These are phyloP conservation scores for Boletus sp. DNA, from an alignment of 768 basidiomycete species.

Conservation along the genomic window DNA sequence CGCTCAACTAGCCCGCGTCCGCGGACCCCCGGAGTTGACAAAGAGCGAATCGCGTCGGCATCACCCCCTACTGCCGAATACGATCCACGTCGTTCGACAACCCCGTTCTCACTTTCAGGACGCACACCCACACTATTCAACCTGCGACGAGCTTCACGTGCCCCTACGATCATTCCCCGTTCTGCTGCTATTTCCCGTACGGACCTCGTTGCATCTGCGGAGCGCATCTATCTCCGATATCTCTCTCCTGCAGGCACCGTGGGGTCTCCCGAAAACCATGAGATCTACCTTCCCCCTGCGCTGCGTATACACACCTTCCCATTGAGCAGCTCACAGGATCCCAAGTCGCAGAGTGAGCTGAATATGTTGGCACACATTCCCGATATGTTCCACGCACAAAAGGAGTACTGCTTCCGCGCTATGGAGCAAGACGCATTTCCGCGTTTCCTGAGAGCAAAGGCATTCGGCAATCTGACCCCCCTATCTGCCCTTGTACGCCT, in stretches of 20 bases:
- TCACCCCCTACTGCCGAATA: slow-evolving; percentile 47
- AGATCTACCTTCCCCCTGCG: slow-evolving; percentile 94
- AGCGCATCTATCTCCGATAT: slow-evolving; percentile 94
- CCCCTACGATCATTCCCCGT: slow-evolving; percentile 92
- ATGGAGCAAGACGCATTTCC: slow-evolving; percentile 96
- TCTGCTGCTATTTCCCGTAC: slow-evolving; percentile 85
- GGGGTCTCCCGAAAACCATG: slow-evolving; percentile 86
- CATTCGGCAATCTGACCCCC: slow-evolving; percentile 96
- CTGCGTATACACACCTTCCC: slow-evolving; percentile 92
- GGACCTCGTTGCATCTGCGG: slow-evolving; percentile 89
- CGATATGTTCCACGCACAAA: slow-evolving; percentile 96
- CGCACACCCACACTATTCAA: slow-evolving; percentile 77
- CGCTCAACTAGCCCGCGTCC: slow-evolving; percentile 61
- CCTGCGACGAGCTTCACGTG: slow-evolving; percentile 74
- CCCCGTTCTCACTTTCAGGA: slow-evolving; percentile 74
- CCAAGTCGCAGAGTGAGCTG: slow-evolving; percentile 61
- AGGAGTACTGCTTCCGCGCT: slow-evolving; percentile 94
- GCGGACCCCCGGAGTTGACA: slow-evolving; percentile 35
- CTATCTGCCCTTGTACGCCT: slow-evolving; percentile 85
- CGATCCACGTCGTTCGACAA: slow-evolving; percentile 62
- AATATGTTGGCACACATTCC: slow-evolving; percentile 85
- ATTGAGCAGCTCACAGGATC: slow-evolving; percentile 68
- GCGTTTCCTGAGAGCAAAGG: slow-evolving; percentile 91
- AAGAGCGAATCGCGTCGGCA: slow-evolving; percentile 40
- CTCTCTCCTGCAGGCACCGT: slow-evolving; percentile 77